phyloP scores from a whole-genome alignment of 2,329 filamentous ascomycete genomes.

The Monosporascus ibericus region DNA sequence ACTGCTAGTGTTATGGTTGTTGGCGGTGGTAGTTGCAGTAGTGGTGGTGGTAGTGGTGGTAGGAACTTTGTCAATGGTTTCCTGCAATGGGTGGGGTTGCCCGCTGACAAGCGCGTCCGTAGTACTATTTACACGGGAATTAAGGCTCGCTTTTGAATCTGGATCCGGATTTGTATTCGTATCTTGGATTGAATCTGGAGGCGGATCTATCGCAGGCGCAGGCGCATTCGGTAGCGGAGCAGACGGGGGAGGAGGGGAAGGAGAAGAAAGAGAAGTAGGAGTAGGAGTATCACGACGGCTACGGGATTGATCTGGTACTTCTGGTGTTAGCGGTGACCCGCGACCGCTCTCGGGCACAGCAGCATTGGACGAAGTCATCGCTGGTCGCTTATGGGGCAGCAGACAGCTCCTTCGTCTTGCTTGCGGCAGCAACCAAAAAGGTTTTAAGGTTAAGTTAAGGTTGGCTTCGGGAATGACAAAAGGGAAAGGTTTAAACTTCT shows the following conservation, averaged over 20 bases:
- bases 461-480: too few relatives aligned
- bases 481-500: too few relatives aligned
- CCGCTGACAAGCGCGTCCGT: not conserved
- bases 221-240: not conserved
- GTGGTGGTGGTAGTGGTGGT: slow-evolving; percentile 1
- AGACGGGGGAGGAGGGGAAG: not conserved
- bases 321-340: not conserved
- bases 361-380: slow-evolving; percentile 56
- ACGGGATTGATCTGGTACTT: too few relatives aligned
- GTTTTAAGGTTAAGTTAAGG: too few relatives aligned
- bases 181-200: not conserved
- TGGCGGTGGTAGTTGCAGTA: not conserved
- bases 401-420: slow-evolving; percentile 51
- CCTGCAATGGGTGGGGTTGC: too few relatives aligned
- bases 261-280: not conserved
- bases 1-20: slow-evolving; percentile 3
- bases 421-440: not conserved
- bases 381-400: slow-evolving; percentile 32
- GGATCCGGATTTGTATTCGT: not conserved
- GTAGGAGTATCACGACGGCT: not conserved
- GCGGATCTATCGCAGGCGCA: not conserved
- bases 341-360: not conserved
- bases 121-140: slow-evolving; percentile 1
- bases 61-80: slow-evolving; percentile 1
- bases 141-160: not conserved